Base-by-base conservation (phyloP, 352 stramenopile species). In the Phytophthora sp. region DNA sequence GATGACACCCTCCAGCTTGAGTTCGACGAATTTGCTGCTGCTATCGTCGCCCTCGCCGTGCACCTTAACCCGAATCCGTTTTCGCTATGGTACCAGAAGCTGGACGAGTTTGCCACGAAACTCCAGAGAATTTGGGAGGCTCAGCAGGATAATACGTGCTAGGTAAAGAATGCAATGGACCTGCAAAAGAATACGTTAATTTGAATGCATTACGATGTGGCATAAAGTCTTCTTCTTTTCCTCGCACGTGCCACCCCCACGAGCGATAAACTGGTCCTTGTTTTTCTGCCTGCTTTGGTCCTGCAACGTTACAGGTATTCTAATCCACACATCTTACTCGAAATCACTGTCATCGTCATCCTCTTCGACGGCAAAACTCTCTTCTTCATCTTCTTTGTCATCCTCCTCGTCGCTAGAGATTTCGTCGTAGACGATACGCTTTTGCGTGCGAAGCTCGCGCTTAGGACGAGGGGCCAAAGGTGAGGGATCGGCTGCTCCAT, bases 271-370 rank as follows among this genome's bases (percentile, higher is more conserved):
- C 13, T 52, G 35, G 41, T 51, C 32, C 21, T 8, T 55, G 53
- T 45, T 50, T 54, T 42, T 23, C 10, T 43, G 21, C 54, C 56
- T 38, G 11, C 30, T 4, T 5, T 54, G 28, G 31, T 70, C 55
- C 48, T 66, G 55, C 28, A 24, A 39, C 34, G 38, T 4, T n/a
- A 20, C 45, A 66, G 61, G 54, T 23, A 64, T 26, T 34, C 54
- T 20, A 60, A 42, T 58, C 45, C 58, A 68, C 26, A 51, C 18
- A 21, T 32, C 24, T 61, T 59, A 66, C 41, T 83, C 72, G 51
- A 81, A 89, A 46, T 92, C 84, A 46, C 77, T 89, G 48, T 86
- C 81, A 8, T 86, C 77, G 28, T 73, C 77, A n/a, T 75, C 73
- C 10, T 66, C 70, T 35, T 80, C 70, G 13, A 87, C 68, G 10